These are phyloP conservation scores for Torulaspora microellipsoides DNA, from an alignment of 805 yeast species.

Conservation along the genomic window DNA sequence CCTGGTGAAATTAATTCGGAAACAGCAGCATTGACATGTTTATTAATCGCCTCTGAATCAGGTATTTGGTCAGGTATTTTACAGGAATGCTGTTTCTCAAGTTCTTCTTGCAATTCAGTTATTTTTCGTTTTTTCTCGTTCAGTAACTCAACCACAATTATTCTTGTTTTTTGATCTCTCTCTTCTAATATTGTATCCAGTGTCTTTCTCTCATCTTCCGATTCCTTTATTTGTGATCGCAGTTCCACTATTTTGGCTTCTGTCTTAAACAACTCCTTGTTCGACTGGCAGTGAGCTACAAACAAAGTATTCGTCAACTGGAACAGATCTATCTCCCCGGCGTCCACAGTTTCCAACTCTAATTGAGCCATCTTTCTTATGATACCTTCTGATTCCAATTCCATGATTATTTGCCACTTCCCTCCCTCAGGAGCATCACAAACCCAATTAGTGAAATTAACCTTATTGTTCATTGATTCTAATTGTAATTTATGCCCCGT, in stretches of 20 bases:
- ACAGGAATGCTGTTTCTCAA: conserved; percentile 5
- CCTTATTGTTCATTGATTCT: conserved; percentile 3
- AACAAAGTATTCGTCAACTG: conserved; percentile 19
- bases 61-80: conserved; percentile 1
- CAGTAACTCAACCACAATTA: conserved; percentile 19
- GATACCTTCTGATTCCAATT: conserved; percentile 15
- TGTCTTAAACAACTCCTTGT: conserved; percentile 9
- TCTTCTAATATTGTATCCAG: conserved; percentile 16
- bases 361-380: conserved; percentile 24
- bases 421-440: conserved; percentile 11
- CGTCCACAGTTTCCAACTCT: conserved; percentile 10
- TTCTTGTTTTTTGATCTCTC: conserved; percentile 23
- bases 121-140: conserved; percentile 30
- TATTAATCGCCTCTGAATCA: conserved; percentile 21
- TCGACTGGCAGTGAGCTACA: conserved; percentile 10
- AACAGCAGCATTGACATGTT: conserved; percentile 16
- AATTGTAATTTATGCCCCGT: conserved; percentile 17
- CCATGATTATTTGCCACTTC: conserved; percentile 22
- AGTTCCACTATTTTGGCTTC: background rate
- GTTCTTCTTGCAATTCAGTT: conserved; percentile 11
- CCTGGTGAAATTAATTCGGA: conserved; percentile 26
- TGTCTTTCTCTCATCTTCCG: conserved; percentile 10
- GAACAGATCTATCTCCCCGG: conserved; percentile 27
- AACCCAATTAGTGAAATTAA: conserved; percentile 18
- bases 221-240: background rate